Base-by-base conservation (phyloP, 805 yeast species). In the Yarrowia porcina region DNA sequence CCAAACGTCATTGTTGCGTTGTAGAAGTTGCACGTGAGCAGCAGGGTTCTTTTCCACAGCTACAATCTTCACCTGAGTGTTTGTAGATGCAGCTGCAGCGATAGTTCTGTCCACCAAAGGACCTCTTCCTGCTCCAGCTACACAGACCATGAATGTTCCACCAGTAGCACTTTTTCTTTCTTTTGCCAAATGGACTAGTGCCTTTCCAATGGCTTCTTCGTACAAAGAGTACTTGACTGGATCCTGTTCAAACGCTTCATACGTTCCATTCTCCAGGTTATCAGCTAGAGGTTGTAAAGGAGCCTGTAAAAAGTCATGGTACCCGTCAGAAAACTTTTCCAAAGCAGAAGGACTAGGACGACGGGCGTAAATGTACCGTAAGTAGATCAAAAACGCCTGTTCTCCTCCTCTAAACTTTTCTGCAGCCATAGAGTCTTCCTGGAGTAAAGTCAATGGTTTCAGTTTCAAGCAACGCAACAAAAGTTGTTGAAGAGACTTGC, bases 61-160 rank as follows among this genome's bases (percentile, higher is more conserved):
- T 18, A 79, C 75, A 2, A 86, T 71, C 20, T 68, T 68, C 11
- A 74, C 68, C 1, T 66, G 39, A 4, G 68, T 63, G 18, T 65
- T 61, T 4, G 71, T 68, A 4, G 64, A 61, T 3, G 71, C 68
- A 1, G 83, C 67, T 2, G 85, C 82, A 6, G 74, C 69, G 30
- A 81, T 74, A 0, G 82, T 76, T 20, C 80, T 76, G 45, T 85
- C 85, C 2, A 91, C 84, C 28, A 92, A 73, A 0, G 93, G 92
- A 0, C 97, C 97, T 47, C 90, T 76, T 0, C 97, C 97, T 0
- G 97, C 94, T 0, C 97, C 97, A 2, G 88, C 84, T 1, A 92
- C 80, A 4, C 88, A 79, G 9, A 89, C 74, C 11, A 38, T 18
- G 6, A 28, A 56, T 2, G 61, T 20, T 1, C 25, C 36, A 0